phyloP scores from a whole-genome alignment of 768 basidiomycete species.

The Dictyophora rubrovolvata region DNA sequence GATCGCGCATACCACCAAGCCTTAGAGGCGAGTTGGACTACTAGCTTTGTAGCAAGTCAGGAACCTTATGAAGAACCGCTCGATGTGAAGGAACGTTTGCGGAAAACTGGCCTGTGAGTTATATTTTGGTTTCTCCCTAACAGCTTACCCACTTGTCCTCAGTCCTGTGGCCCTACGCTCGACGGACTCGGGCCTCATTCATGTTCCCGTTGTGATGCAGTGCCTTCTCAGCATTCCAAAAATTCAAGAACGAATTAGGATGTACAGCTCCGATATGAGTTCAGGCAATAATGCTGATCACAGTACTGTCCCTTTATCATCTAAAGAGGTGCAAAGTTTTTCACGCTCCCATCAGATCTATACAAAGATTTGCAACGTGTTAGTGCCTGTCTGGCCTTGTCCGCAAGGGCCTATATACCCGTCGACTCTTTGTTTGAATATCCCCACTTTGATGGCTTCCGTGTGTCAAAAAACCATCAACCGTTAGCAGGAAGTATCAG shows the following conservation, averaged over 20 bases:
- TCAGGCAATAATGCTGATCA: neutral
- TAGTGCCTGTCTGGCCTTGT: neutral
- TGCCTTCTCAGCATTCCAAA: constrained; percentile 1
- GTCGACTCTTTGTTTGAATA: neutral
- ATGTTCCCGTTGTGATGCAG: constrained; percentile 4
- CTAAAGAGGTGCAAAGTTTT: neutral
- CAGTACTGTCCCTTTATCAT: neutral
- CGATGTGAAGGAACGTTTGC: neutral
- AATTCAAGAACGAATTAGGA: neutral
- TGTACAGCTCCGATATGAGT: neutral
- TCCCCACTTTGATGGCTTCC: neutral
- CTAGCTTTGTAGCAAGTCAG: constrained; percentile 5
- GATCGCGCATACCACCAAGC: constrained; percentile 3
- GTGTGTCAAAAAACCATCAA: neutral
- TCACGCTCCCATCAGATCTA: neutral
- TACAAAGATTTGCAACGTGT: neutral
- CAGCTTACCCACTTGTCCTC: neutral
- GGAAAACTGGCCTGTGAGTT: constrained; percentile 4
- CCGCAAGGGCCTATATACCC: constrained; percentile 2
- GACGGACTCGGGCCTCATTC: neutral
- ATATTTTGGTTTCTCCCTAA: neutral
- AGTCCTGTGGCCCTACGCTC: constrained; percentile 6
- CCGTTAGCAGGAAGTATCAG: neutral
- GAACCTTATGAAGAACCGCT: constrained; percentile 7
- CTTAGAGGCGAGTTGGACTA: constrained; percentile 4